Percentiles rank a stretch among this genome's conserved stretches.
Evolutionary conservation across 768 basidiomycete genomes (phyloP).

Genomic region (Pisolithus marmoratus): DNA sequence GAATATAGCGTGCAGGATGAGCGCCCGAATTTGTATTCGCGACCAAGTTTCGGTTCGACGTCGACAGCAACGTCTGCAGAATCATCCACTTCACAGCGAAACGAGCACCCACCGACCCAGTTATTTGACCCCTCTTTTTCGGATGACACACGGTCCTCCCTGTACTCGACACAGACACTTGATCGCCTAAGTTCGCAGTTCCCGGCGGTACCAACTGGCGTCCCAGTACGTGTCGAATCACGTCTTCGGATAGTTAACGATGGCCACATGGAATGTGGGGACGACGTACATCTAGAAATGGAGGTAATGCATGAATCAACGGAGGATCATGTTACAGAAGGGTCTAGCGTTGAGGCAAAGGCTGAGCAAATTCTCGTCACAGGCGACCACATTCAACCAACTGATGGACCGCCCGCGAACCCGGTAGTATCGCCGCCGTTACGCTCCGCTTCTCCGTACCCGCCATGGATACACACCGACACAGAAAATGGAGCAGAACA

Average conservation of each 20-base stretch:
- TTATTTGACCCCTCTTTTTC: slow-evolving; percentile 18
- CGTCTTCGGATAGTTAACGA: slow-evolving; percentile 26
- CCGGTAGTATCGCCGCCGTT: slow-evolving; percentile 30
- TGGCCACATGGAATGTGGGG: slow-evolving; percentile 13
- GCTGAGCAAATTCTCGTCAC: slow-evolving; percentile 6
- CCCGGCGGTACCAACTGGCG: slow-evolving; percentile 22
- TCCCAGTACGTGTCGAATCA: slow-evolving; percentile 26
- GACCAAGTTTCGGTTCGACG: slow-evolving; percentile 23
- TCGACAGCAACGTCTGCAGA: slow-evolving; percentile 7
- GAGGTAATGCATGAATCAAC: slow-evolving; percentile 18
- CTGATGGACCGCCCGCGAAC: slow-evolving; percentile 2
- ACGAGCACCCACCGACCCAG: slow-evolving; percentile 9
- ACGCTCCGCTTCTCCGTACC: slow-evolving; percentile 36
- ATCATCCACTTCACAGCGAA: slow-evolving; percentile 10
- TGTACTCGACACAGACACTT: slow-evolving; percentile 9
- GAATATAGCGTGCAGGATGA: neutral
- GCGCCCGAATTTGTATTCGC: slow-evolving; percentile 3
- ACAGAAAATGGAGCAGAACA: slow-evolving; percentile 24
- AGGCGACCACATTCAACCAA: slow-evolving; percentile 7
- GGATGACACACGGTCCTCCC: slow-evolving; percentile 16
- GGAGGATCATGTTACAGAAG: neutral
- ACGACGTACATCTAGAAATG: slow-evolving; percentile 12
- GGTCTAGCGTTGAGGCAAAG: slow-evolving; percentile 10
- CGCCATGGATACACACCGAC: slow-evolving; percentile 24
- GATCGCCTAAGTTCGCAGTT: slow-evolving; percentile 25